phyloP scores from a whole-genome alignment of 2,329 filamentous ascomycete genomes.

The Penicillium sp. region DNA sequence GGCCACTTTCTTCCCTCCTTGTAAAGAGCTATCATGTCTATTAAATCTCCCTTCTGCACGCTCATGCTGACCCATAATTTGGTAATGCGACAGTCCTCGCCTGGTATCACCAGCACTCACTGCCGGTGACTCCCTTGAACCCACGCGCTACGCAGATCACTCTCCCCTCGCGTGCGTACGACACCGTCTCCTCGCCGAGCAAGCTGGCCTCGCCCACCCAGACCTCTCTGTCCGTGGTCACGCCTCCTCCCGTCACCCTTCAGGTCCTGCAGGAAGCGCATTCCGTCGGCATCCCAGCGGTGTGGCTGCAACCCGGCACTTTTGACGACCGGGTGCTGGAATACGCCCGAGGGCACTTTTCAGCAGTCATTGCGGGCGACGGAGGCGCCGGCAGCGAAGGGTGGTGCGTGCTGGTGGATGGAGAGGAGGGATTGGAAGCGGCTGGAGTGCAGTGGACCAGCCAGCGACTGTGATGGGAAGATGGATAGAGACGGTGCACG shows the following conservation, averaged over 20 bases:
- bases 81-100: slow-evolving; percentile 60
- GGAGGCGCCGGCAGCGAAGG: slow-evolving; percentile 64
- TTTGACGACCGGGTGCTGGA: slow-evolving; percentile 70
- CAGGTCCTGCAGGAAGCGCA: slow-evolving; percentile 71
- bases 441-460: slow-evolving; percentile 50
- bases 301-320: slow-evolving; percentile 88
- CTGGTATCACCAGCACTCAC: slow-evolving; percentile 74
- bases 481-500: too few species aligned
- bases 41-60: background rate
- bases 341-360: slow-evolving; percentile 64
- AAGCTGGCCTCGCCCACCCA: slow-evolving; percentile 60
- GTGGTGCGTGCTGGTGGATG: slow-evolving; percentile 85
- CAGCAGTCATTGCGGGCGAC: slow-evolving; percentile 61
- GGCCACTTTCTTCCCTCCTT: too few species aligned
- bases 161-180: slow-evolving; percentile 54
- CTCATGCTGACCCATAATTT: background rate
- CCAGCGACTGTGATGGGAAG: slow-evolving; percentile 32
- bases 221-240: slow-evolving; percentile 80
- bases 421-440: slow-evolving; percentile 53
- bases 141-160: slow-evolving; percentile 61
- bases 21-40: too few species aligned
- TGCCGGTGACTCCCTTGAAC: slow-evolving; percentile 80
- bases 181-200: slow-evolving; percentile 60
- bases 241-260: slow-evolving; percentile 71
- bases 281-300: slow-evolving; percentile 62